Percentiles rank a stretch among this genome's conserved stretches.
phyloP scores from a whole-genome alignment of 768 basidiomycete genomes.

The Naematelia encephala region DNA sequence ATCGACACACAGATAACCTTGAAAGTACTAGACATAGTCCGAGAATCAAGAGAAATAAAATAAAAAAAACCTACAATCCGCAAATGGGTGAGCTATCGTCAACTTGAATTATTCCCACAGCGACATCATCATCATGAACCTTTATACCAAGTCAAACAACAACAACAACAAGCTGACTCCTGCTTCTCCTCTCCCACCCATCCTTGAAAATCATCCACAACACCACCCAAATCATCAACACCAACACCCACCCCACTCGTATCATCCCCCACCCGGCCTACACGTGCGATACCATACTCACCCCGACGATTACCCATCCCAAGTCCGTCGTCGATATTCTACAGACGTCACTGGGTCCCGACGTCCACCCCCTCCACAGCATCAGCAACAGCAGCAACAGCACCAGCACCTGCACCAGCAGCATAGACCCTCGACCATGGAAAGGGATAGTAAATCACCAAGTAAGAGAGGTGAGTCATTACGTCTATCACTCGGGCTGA shows the following conservation, averaged over 20 bases:
- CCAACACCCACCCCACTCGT: neutral
- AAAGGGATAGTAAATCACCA: neutral
- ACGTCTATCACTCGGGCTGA: constrained; percentile 5
- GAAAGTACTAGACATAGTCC: too few species aligned
- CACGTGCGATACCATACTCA: neutral
- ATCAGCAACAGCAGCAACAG: neutral
- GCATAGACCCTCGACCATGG: neutral
- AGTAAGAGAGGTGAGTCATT: neutral
- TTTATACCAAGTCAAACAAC: neutral
- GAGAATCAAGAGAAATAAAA: neutral
- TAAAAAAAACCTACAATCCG: too few species aligned
- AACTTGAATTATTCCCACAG: too few species aligned
- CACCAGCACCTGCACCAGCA: too few species aligned
- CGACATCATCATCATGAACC: neutral
- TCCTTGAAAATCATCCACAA: neutral
- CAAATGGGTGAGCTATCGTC: neutral
- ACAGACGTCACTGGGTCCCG: neutral
- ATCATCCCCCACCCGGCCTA: neutral
- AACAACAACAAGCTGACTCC: neutral
- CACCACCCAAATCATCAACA: neutral
- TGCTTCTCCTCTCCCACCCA: neutral
- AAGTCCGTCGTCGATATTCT: neutral
- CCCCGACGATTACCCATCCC: neutral
- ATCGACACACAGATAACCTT: neutral
- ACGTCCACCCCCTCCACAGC: neutral